Percentiles rank a stretch among this genome's conserved stretches.
phyloP scores from a whole-genome alignment of 1,284 basidiomycete genomes.

The Albatrellus sp. region DNA sequence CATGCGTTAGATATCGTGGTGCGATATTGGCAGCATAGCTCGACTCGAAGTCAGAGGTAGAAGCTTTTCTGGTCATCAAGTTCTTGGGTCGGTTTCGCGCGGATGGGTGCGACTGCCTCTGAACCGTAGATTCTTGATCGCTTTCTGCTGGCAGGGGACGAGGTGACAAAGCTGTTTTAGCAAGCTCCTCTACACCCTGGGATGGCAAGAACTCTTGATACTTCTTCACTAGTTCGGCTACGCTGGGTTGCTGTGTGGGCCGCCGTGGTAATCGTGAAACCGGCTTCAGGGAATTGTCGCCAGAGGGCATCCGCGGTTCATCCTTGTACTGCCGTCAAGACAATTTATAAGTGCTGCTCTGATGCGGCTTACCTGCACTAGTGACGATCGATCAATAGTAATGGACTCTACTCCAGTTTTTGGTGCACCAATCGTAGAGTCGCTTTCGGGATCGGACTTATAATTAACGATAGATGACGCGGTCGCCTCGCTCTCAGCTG shows the following conservation, averaged over 20 bases:
- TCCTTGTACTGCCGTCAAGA: background rate
- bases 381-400: constrained; percentile 13
- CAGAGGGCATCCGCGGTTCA: background rate
- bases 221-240: constrained; percentile 77
- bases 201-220: constrained; percentile 69
- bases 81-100: constrained; percentile 32
- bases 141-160: constrained; percentile 50
- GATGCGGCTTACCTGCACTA: constrained; percentile 15
- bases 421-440: constrained; percentile 80
- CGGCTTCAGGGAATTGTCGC: constrained; percentile 5
- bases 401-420: constrained; percentile 24
- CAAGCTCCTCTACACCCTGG: constrained; percentile 57
- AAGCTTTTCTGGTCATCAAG: constrained; percentile 37
- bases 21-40: constrained; percentile 84
- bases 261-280: constrained; percentile 67
- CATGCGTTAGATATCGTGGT: constrained; percentile 49
- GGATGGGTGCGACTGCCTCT: constrained; percentile 20
- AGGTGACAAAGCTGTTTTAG: constrained; percentile 54
- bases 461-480: background rate
- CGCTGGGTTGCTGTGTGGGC: constrained; percentile 42
- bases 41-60: constrained; percentile 76
- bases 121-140: constrained; percentile 46
- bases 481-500: constrained; percentile 6
- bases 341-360: background rate
- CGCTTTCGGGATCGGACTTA: constrained; percentile 59